A percentile compares a stretch with the other conserved stretches of the same genome.
phyloP scores from a whole-genome alignment of 208 protist species.

The Trypanosoma theileri region DNA sequence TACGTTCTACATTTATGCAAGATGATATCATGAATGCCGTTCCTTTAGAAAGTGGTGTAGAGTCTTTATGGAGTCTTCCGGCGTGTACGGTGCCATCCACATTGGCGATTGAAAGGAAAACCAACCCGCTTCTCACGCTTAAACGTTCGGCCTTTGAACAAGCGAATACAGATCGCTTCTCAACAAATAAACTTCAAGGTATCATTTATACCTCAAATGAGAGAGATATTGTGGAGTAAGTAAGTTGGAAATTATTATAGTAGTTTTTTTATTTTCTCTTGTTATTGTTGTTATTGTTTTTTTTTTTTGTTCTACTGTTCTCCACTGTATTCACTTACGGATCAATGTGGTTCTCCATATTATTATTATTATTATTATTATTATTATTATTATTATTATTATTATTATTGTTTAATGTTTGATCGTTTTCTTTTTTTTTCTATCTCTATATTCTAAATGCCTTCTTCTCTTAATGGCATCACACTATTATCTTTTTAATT shows the following conservation, averaged over 20 bases:
- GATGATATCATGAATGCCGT: conserved; percentile 14
- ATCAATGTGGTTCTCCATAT: too few species aligned
- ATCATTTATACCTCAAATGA: conserved; percentile 46
- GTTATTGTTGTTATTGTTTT: neutral
- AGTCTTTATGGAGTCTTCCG: conserved; percentile 29
- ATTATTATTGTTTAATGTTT: too few species aligned
- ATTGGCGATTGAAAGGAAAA: conserved; percentile 49
- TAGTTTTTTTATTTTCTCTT: conserved; percentile 11
- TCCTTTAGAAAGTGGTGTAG: neutral
- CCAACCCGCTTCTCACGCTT: conserved; percentile 74
- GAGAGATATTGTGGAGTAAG: conserved; percentile 11
- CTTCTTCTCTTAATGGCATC: too few species aligned
- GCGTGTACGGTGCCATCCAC: conserved; percentile 70
- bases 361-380: too few species aligned
- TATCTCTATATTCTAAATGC: too few species aligned
- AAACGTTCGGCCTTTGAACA: conserved; percentile 38
- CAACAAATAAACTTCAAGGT: conserved; percentile 29
- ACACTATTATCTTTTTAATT: too few species aligned
- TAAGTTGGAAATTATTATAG: neutral
- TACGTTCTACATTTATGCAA: conserved; percentile 32
- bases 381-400: too few species aligned
- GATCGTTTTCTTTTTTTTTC: too few species aligned
- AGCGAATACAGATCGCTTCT: conserved; percentile 27
- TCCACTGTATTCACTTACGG: too few species aligned
- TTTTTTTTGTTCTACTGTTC: too few species aligned